A percentile compares a stretch with the other conserved stretches of the same genome.
Evolutionary conservation across 352 stramenopile species (phyloP).

Genomic region (Phytophthora sojae): DNA sequence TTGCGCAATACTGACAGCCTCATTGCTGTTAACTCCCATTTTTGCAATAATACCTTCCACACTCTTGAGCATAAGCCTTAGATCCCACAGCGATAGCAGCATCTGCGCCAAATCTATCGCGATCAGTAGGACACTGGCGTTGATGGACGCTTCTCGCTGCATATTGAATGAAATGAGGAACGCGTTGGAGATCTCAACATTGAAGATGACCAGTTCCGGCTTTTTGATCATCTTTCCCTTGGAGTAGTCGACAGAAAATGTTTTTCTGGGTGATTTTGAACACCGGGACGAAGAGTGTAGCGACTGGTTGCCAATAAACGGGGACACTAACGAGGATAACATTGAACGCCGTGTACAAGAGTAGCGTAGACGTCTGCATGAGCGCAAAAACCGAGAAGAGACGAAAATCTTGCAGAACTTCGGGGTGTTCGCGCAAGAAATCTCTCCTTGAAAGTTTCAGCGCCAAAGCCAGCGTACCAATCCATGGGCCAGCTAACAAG

Average conservation of each 20-base stretch:
- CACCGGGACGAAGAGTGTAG: conserved; percentile 10
- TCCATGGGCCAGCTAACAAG: conserved; percentile 21
- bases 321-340: conserved; percentile 14
- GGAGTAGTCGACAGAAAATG: conserved; percentile 14
- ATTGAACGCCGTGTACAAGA: conserved; percentile 18
- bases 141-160: conserved; percentile 34
- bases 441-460: conserved; percentile 17
- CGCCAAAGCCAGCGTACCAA: conserved; percentile 12
- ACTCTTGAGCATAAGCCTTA: conserved; percentile 23
- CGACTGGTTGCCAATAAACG: conserved; percentile 1
- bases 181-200: conserved; percentile 55
- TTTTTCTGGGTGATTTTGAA: conserved; percentile 28
- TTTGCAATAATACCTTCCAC: conserved; percentile 12
- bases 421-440: conserved; percentile 16
- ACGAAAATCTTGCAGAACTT: conserved; percentile 14
- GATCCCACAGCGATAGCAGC: conserved; percentile 34
- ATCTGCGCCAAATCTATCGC: conserved; percentile 39
- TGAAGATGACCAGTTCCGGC: conserved; percentile 52
- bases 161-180: conserved; percentile 53
- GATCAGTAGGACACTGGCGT: conserved; percentile 39
- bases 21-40: conserved; percentile 4
- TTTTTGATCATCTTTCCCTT: conserved; percentile 37
- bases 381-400: conserved; percentile 11
- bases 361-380: conserved; percentile 7
- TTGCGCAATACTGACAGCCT: conserved; percentile 12